Conservation (phyloP, 257 asterid genomes). For the Capsicum baccatum region DNA sequence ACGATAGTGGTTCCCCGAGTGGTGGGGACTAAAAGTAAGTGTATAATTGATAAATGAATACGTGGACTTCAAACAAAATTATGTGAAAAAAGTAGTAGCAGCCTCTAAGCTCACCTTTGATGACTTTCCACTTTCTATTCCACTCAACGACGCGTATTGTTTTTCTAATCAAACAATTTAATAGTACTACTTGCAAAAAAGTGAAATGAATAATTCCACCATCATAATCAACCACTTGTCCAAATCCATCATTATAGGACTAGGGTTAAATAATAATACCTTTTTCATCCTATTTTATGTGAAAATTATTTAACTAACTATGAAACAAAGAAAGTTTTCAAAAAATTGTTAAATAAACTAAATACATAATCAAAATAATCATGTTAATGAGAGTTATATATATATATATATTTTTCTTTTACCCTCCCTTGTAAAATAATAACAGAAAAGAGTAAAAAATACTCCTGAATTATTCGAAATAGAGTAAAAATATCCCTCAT, state of each 20-base stretch:
- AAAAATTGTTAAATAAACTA: too few relatives aligned
- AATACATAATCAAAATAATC: too few relatives aligned
- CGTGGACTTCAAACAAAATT: not conserved
- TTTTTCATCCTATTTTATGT: not conserved
- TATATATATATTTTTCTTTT: too few relatives aligned
- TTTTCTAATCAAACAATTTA: not conserved
- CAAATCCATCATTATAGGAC: not conserved
- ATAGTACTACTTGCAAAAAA: not conserved
- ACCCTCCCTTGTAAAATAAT: too few relatives aligned
- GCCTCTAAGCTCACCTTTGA: conserved; percentile 15
- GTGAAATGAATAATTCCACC: not conserved
- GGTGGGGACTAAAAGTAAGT: too few relatives aligned
- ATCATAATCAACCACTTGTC: not conserved
- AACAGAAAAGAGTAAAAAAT: too few relatives aligned
- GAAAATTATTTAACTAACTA: not conserved
- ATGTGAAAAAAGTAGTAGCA: not conserved
- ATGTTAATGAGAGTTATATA: too few relatives aligned
- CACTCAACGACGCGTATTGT: not conserved
- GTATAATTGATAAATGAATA: not conserved
- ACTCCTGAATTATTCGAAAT: too few relatives aligned
- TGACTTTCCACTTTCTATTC: not conserved
- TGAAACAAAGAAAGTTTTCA: not conserved
- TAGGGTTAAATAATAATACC: not conserved
- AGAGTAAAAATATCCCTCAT: too few relatives aligned
- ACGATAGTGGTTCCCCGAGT: too few relatives aligned